Conservation (phyloP, 1,284 basidiomycete genomes). For the Fomitopsis betulina region DNA sequence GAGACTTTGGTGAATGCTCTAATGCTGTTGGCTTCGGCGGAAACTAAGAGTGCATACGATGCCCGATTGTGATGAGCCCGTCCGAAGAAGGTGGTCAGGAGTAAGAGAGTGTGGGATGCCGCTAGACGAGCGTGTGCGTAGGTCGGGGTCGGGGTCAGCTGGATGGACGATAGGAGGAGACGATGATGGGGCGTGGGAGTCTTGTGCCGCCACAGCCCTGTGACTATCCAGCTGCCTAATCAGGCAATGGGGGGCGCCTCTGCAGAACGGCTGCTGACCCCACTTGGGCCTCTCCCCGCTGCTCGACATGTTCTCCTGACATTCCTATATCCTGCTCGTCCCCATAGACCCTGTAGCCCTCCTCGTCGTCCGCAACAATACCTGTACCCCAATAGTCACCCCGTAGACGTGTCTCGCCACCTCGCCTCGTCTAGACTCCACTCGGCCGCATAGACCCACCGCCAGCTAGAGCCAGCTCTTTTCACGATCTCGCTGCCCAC, state of each 20-base stretch:
- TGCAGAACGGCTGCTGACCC: conserved; percentile 11
- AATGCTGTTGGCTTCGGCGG: not conserved
- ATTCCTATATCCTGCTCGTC: conserved; percentile 13
- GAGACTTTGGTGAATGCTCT: conserved; percentile 4
- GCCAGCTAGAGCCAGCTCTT: conserved; percentile 16
- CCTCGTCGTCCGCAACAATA: conserved; percentile 1
- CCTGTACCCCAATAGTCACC: not conserved
- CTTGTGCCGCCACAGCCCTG: conserved; percentile 11
- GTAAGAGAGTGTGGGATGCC: not conserved
- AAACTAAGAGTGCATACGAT: not conserved
- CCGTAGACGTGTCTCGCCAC: conserved; percentile 1
- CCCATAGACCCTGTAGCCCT: conserved; percentile 18
- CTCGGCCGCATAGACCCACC: conserved; percentile 17
- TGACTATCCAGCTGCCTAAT: conserved; percentile 18
- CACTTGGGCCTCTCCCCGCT: conserved; percentile 7
- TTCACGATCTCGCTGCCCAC: conserved; percentile 11
- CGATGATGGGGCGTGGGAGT: conserved; percentile 12
- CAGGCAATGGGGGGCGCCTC: conserved; percentile 20
- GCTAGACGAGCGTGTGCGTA: not conserved
- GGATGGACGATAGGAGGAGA: not conserved
- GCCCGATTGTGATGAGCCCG: not conserved
- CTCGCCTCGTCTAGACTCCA: conserved; percentile 5
- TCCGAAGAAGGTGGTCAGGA: not conserved
- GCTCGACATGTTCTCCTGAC: conserved; percentile 10
- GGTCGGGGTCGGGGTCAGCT: not conserved